Percentiles rank a stretch among this genome's conserved stretches.
These are phyloP conservation scores for Acanthochlamys bracteata DNA, from an alignment of 106 monocot species.

Conservation along the genomic window DNA sequence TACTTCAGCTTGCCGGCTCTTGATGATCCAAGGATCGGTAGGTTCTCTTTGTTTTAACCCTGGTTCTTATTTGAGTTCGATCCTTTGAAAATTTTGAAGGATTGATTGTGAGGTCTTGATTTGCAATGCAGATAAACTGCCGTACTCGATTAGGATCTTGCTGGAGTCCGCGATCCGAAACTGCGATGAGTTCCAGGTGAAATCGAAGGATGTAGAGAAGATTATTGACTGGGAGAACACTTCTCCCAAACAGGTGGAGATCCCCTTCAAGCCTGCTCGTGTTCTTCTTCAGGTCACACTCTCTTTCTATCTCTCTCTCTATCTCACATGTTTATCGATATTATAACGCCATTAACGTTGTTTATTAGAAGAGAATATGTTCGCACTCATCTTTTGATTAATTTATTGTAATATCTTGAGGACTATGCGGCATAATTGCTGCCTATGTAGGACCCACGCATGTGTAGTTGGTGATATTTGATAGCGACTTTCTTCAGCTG, in stretches of 20 bases:
- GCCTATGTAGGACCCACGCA: too few species aligned
- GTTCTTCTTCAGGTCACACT: constrained; percentile 98
- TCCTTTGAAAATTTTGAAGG: too few species aligned
- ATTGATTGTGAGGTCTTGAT: not conserved
- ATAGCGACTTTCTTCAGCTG: too few species aligned
- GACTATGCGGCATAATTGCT: too few species aligned
- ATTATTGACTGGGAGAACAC: constrained; percentile 96
- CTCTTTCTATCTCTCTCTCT: too few species aligned
- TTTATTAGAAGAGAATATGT: too few species aligned
- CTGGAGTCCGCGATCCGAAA: constrained; percentile 90
- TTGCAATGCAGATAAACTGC: constrained; percentile 55
- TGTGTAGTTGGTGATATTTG: too few species aligned
- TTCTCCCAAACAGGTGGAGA: constrained; percentile 74
- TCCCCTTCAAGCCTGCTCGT: constrained; percentile 95
- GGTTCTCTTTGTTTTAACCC: constrained; percentile 5
- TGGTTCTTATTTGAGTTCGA: too few species aligned
- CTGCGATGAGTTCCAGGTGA: constrained; percentile 92
- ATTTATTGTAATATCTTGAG: too few species aligned
- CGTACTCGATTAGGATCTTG: constrained; percentile 82
- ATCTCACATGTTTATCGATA: too few species aligned
- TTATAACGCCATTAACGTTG: too few species aligned
- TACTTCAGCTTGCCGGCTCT: constrained; percentile 74
- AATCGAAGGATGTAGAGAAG: constrained; percentile 76
- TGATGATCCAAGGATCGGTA: constrained; percentile 80
- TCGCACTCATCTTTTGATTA: too few species aligned